A percentile compares a stretch with the other conserved stretches of the same genome.
These are phyloP conservation scores for Glycyrrhiza uralensis DNA, from an alignment of 306 rosid species.

Conservation along the genomic window DNA sequence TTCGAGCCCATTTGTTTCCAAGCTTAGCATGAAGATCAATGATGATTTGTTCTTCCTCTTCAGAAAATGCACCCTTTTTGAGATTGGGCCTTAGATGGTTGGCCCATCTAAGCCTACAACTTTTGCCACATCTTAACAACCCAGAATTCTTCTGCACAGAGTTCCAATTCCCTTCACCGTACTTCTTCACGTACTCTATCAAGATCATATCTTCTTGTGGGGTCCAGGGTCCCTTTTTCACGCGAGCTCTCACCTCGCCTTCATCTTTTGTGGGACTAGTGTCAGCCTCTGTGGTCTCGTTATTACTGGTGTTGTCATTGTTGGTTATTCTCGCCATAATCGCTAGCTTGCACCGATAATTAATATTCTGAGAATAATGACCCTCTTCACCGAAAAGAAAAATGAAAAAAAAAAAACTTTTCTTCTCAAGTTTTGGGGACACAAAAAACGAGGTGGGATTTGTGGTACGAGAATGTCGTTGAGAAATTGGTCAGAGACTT, in stretches of 20 bases:
- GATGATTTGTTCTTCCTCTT: slow-evolving; percentile 54
- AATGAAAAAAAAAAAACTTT: not conserved
- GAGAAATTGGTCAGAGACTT: not conserved
- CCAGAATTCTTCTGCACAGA: slow-evolving; percentile 64
- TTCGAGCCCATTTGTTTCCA: slow-evolving; percentile 92
- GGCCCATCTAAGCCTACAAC: slow-evolving; percentile 90
- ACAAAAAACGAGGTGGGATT: not conserved
- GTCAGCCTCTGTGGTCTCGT: not conserved
- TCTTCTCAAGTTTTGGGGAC: not conserved
- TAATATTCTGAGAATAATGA: not conserved
- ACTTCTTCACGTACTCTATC: slow-evolving; percentile 57
- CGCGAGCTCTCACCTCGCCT: not conserved
- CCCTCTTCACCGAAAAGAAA: not conserved
- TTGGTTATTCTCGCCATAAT: slow-evolving; percentile 25
- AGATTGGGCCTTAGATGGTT: slow-evolving; percentile 83
- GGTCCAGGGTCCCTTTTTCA: slow-evolving; percentile 89
- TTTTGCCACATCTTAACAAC: slow-evolving; percentile 70
- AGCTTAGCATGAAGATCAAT: slow-evolving; percentile 71
- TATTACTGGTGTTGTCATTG: not conserved
- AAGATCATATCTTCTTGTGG: slow-evolving; percentile 56
- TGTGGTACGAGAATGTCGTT: not conserved
- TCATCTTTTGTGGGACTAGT: not conserved
- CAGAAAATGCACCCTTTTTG: slow-evolving; percentile 66
- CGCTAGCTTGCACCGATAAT: not conserved
- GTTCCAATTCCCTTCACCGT: slow-evolving; percentile 92